These are phyloP conservation scores for Geotrichum aggregatum DNA, from an alignment of 1,139 yeast genomes.

Conservation along the genomic window DNA sequence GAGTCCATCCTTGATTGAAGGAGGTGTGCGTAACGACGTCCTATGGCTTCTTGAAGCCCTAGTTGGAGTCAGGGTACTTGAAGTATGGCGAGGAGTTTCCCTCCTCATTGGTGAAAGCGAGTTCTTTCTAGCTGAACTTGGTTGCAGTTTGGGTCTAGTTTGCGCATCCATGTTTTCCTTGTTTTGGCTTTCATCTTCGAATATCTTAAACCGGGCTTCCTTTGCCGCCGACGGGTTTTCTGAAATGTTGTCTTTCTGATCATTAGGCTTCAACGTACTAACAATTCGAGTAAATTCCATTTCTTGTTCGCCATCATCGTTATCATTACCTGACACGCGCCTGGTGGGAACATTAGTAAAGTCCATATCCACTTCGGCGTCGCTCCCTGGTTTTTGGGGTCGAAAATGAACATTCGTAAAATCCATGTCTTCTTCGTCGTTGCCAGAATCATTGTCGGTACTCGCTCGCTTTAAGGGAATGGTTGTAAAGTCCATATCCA, in stretches of 20 bases:
- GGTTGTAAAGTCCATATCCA: constrained; percentile 28
- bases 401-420: constrained; percentile 6
- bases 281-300: constrained; percentile 13
- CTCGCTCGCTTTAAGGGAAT: constrained; percentile 10
- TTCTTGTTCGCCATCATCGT: constrained; percentile 9
- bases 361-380: constrained; percentile 21
- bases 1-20: background rate
- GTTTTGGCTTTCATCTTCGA: constrained; percentile 2
- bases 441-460: constrained; percentile 12
- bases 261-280: background rate
- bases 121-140: background rate
- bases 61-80: constrained; percentile 6
- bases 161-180: constrained; percentile 8
- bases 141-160: background rate
- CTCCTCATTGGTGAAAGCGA: background rate
- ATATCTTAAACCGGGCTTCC: constrained; percentile 21
- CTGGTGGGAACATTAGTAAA: constrained; percentile 20
- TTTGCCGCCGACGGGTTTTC: constrained; percentile 19
- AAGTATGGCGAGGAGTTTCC: background rate
- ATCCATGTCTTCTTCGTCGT: constrained; percentile 16
- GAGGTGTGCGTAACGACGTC: constrained; percentile 9
- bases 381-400: constrained; percentile 6
- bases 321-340: background rate
- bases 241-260: constrained; percentile 2
- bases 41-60: constrained; percentile 8